These are phyloP conservation scores for Fomitopsis serialis DNA, from an alignment of 768 basidiomycete genomes.

Conservation along the genomic window DNA sequence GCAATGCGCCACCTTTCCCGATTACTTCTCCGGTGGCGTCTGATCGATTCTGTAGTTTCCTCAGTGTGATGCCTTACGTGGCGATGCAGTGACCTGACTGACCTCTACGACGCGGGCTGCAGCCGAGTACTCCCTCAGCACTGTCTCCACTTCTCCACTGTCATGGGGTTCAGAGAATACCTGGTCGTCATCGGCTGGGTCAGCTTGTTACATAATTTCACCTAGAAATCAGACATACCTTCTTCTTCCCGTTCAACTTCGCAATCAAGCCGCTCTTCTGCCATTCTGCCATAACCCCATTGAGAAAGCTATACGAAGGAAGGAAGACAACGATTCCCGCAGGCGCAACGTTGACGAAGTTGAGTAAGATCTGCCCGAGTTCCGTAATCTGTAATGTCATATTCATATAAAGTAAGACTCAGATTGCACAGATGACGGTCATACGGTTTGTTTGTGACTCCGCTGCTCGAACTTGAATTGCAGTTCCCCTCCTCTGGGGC, in stretches of 20 bases:
- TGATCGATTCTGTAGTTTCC: no score
- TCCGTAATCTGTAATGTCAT: slow-evolving; percentile 57
- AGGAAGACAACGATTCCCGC: slow-evolving; percentile 92
- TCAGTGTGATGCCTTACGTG: neutral
- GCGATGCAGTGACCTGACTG: neutral
- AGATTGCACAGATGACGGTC: slow-evolving; percentile 19
- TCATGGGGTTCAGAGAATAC: slow-evolving; percentile 88
- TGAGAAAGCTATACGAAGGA: slow-evolving; percentile 84
- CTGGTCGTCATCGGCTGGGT: slow-evolving; percentile 32
- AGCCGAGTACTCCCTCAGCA: slow-evolving; percentile 66
- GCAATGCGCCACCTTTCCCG: slow-evolving; percentile 55
- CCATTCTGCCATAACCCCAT: slow-evolving; percentile 66
- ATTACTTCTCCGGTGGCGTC: neutral
- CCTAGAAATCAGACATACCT: slow-evolving; percentile 35
- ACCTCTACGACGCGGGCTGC: slow-evolving; percentile 26
- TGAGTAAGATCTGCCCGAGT: slow-evolving; percentile 79
- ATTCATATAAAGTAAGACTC: neutral
- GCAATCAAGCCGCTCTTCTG: slow-evolving; percentile 50
- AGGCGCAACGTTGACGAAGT: slow-evolving; percentile 72
- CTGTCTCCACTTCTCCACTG: slow-evolving; percentile 62
- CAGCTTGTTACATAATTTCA: neutral
- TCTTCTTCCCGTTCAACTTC: slow-evolving; percentile 67
- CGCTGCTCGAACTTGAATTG: slow-evolving; percentile 81
- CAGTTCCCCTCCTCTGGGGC: slow-evolving; percentile 68
- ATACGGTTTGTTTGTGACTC: slow-evolving; percentile 50